Evolutionary conservation across 129 eudicot genomes (phyloP), one percentile per base, ranked within the genome.

Genomic region (Flaveria trinervia): DNA sequence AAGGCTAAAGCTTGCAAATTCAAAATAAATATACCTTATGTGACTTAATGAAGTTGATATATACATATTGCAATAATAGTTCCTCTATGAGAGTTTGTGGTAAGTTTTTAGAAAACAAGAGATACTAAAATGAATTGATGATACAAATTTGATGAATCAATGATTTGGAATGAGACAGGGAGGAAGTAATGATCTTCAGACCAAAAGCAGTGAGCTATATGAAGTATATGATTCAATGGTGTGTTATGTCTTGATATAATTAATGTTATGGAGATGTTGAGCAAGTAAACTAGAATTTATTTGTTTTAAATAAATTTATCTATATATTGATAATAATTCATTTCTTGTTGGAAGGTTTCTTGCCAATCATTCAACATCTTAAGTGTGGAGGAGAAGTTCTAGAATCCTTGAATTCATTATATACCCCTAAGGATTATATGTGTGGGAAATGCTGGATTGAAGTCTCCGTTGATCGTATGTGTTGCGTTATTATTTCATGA

Each of bases 321-420:
- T 33, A n/a, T n/a, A 39, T 66, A 66, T 41, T 66, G 50, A 66
- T 20, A 55, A 18, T 78, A 11, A 44, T 44, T 23, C 12, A 23
- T 2, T 48, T 36, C 54, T 45, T 62, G 54, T 71, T 59, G 54
- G 52, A 82, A 95, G 99, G 99, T 9, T 81, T 89, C 46, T 78
- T 89, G 80, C 97, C 99, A 33, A 76, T 95, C 60, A 82, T 95
- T 76, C 90, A 81, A 36, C 84, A 85, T 70, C 60, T 91, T 65
- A 85, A 81, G 75, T 83, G 79, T 73, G 81, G 85, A 14, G 94
- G 89, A 70, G 79, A 78, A 72, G 66, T 78, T 77, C 62, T 89
- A 30, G 85, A 81, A 75, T 78, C 92, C 17, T 70, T 81, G 80
- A 90, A 89, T 77, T 68, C 68, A 68, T 60, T 86, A 54, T 76